Percentiles rank a stretch among this genome's conserved stretches.
Conservation (phyloP, 345 rosid species). For the Lepidium aucheri region DNA sequence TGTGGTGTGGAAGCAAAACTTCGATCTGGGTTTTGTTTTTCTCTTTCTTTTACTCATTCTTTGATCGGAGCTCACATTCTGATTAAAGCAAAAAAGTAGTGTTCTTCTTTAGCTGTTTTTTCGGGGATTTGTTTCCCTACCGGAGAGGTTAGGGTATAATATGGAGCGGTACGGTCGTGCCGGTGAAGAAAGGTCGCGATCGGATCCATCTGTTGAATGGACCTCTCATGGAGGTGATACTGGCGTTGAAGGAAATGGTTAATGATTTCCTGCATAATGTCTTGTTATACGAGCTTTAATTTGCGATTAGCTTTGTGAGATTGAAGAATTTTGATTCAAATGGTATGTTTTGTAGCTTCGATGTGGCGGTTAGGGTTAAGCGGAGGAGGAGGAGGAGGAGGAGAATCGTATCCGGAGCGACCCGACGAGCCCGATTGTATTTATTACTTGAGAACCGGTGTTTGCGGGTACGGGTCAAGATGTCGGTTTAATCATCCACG, state of each 20-base stretch:
- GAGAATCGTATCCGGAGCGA: constrained; percentile 68
- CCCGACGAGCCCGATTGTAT: constrained; percentile 77
- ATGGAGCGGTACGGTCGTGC: constrained; percentile 70
- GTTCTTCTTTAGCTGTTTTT: background rate
- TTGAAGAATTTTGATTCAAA: background rate
- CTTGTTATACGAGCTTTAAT: constrained; percentile 38
- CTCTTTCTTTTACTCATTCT: constrained; percentile 8
- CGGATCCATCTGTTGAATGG: constrained; percentile 78
- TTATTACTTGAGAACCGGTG: constrained; percentile 76
- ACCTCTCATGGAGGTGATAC: constrained; percentile 51
- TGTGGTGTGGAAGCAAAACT: constrained; percentile 22
- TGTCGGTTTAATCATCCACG: constrained; percentile 99
- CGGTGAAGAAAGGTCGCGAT: constrained; percentile 48
- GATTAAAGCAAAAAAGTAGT: background rate
- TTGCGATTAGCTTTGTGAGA: constrained; percentile 11
- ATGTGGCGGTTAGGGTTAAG: constrained; percentile 56
- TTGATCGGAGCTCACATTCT: constrained; percentile 47
- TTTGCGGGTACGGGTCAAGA: constrained; percentile 73
- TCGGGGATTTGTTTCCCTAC: constrained; percentile 10
- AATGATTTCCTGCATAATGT: constrained; percentile 17
- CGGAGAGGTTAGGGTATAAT: background rate
- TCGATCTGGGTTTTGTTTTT: constrained; percentile 1
- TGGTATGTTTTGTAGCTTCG: constrained; percentile 22
- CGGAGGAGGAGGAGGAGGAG: constrained; percentile 28
- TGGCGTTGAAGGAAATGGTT: constrained; percentile 52